Percentiles rank a stretch among this genome's conserved stretches.
Evolutionary conservation across 306 rosid genomes (phyloP).

Genomic region (Lagenaria siceraria): DNA sequence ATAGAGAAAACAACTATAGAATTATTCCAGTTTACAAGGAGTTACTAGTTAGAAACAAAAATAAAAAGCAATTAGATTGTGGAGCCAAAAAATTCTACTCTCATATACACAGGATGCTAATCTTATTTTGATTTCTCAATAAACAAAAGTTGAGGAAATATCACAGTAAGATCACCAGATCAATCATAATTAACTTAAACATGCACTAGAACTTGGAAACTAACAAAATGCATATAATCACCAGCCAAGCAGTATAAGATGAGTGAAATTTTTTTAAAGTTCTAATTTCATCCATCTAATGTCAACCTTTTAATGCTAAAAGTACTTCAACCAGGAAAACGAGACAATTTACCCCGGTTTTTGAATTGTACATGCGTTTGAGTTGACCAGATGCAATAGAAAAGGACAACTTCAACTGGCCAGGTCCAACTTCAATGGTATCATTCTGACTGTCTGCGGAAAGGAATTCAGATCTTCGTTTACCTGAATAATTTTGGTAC

Average conservation of each 20-base stretch:
- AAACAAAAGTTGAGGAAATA: neutral
- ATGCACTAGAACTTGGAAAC: neutral
- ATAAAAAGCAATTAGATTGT: neutral
- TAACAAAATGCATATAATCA: neutral
- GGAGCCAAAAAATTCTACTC: neutral
- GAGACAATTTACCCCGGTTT: slow-evolving; percentile 54
- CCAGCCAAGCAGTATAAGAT: neutral
- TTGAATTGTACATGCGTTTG: slow-evolving; percentile 46
- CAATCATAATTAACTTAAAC: neutral
- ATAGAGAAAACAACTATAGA: slow-evolving; percentile 6
- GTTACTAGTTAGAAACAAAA: neutral
- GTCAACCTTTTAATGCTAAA: neutral
- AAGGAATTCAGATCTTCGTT: slow-evolving; percentile 12
- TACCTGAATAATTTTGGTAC: slow-evolving; percentile 28
- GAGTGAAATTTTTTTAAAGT: neutral
- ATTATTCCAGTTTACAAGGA: neutral
- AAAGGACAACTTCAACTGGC: slow-evolving; percentile 68
- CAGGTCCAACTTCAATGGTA: slow-evolving; percentile 54
- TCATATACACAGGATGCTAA: neutral
- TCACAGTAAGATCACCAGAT: neutral
- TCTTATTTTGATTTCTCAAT: neutral
- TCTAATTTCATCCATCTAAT: neutral
- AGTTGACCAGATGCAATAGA: slow-evolving; percentile 73
- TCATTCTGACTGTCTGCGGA: slow-evolving; percentile 19
- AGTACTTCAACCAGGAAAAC: neutral